These are phyloP conservation scores for Rubus parviflorus DNA, from an alignment of 306 rosid genomes.

Conservation along the genomic window DNA sequence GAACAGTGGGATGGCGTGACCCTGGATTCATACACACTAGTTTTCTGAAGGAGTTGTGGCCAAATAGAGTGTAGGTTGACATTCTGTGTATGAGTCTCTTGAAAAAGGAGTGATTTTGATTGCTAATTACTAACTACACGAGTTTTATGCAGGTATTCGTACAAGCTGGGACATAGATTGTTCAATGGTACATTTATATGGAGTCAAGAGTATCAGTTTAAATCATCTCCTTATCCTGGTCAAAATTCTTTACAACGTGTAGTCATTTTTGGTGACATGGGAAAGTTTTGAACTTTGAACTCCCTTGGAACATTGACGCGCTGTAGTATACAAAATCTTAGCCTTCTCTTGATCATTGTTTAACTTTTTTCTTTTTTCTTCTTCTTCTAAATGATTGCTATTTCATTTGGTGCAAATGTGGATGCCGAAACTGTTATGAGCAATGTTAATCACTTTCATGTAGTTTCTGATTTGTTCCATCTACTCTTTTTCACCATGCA, in stretches of 20 bases:
- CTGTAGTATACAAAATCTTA: neutral
- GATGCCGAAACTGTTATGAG: neutral
- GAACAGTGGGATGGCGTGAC: constrained; percentile 93
- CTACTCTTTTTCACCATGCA: neutral
- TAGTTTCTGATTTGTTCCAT: neutral
- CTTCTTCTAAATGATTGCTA: neutral
- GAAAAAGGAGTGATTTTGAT: neutral
- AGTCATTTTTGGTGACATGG: constrained; percentile 89
- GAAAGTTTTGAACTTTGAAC: constrained; percentile 54
- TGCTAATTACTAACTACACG: neutral
- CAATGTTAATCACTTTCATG: neutral
- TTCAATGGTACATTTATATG: constrained; percentile 54
- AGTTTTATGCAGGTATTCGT: constrained; percentile 48
- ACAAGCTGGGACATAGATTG: constrained; percentile 71
- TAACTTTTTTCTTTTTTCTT: too few species aligned
- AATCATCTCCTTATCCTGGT: constrained; percentile 81
- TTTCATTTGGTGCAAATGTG: neutral
- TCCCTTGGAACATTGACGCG: neutral
- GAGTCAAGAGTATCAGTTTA: constrained; percentile 65
- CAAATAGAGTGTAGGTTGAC: constrained; percentile 52
- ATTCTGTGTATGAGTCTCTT: neutral
- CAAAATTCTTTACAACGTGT: constrained; percentile 75
- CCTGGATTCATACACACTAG: constrained; percentile 88
- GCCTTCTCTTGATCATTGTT: neutral
- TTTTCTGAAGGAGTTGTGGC: constrained; percentile 89